Percentiles rank a stretch among this genome's conserved stretches.
Evolutionary conservation across 495 filamentous ascomycete species (phyloP).

Genomic region (Bathelium albidoporum): DNA sequence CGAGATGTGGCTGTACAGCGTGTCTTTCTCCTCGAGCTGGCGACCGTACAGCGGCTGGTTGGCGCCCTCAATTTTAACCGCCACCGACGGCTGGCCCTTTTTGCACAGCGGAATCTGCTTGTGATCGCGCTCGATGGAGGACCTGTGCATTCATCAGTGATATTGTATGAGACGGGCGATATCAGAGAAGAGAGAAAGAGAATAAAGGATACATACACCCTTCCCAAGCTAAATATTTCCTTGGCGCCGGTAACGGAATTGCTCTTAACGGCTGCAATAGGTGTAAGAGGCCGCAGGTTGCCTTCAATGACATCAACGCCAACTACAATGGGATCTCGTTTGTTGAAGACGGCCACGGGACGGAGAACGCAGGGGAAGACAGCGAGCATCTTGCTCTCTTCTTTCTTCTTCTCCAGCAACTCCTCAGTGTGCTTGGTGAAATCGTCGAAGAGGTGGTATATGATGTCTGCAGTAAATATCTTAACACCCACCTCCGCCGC

Average conservation of each 20-base stretch:
- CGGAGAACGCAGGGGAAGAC: constrained; percentile 92
- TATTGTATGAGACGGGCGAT: background rate
- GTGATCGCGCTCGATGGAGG: constrained; percentile 94
- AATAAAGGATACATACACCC: constrained; percentile 71
- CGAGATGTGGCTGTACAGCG: constrained; percentile 76
- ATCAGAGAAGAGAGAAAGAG: background rate
- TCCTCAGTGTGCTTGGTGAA: constrained; percentile 91
- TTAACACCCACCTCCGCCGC: constrained; percentile 94
- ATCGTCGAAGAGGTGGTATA: constrained; percentile 95
- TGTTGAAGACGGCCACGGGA: constrained; percentile 94
- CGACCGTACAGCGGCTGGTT: constrained; percentile 94
- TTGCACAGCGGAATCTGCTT: constrained; percentile 86
- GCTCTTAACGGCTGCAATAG: constrained; percentile 71
- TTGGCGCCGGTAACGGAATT: constrained; percentile 69
- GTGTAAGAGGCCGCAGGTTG: constrained; percentile 71
- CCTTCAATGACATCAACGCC: constrained; percentile 94
- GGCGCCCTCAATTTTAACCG: constrained; percentile 91
- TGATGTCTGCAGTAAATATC: constrained; percentile 98
- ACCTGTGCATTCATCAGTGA: constrained; percentile 38
- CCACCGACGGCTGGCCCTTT: constrained; percentile 91
- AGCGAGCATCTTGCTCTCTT: constrained; percentile 86
- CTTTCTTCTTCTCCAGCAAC: constrained; percentile 80
- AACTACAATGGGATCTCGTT: constrained; percentile 89
- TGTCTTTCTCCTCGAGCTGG: constrained; percentile 89
- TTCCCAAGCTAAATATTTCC: constrained; percentile 73